phyloP scores from a whole-genome alignment of 352 stramenopile species.

The Globisporangium canariense region DNA sequence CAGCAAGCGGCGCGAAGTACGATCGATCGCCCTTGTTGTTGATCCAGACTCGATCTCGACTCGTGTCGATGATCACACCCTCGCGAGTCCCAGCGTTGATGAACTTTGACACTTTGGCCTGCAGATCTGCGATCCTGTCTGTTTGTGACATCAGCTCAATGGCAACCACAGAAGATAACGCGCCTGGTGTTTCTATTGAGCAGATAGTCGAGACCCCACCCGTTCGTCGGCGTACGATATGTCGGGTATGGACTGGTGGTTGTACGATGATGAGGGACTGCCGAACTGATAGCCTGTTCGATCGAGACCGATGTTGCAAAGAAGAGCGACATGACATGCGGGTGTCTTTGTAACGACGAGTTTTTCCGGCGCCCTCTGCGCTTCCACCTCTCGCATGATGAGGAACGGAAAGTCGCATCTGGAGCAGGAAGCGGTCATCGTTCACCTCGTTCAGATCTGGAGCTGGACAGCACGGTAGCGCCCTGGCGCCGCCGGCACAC shows the following conservation, averaged over 20 bases:
- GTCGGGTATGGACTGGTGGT: background rate
- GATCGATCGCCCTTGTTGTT: background rate
- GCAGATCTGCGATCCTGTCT: background rate
- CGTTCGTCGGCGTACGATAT: background rate
- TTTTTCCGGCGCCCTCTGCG: background rate
- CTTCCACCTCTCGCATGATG: background rate
- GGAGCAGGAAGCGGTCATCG: background rate
- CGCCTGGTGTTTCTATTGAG: background rate
- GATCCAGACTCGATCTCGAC: background rate
- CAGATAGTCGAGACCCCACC: background rate
- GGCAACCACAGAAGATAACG: background rate
- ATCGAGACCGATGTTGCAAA: background rate
- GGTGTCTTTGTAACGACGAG: too few species aligned
- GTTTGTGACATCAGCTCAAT: background rate
- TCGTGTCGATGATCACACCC: background rate
- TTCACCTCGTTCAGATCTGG: background rate
- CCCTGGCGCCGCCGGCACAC: background rate
- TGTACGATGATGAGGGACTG: background rate
- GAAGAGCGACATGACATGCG: too few species aligned
- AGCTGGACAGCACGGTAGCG: background rate
- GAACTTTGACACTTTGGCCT: constrained; percentile 2
- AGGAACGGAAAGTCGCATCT: constrained; percentile 3
- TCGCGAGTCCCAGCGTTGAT: background rate
- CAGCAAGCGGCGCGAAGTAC: background rate
- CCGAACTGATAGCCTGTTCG: background rate